Evolutionary conservation across 345 rosid species (phyloP).

Genomic region (Anastatica hierochuntica): DNA sequence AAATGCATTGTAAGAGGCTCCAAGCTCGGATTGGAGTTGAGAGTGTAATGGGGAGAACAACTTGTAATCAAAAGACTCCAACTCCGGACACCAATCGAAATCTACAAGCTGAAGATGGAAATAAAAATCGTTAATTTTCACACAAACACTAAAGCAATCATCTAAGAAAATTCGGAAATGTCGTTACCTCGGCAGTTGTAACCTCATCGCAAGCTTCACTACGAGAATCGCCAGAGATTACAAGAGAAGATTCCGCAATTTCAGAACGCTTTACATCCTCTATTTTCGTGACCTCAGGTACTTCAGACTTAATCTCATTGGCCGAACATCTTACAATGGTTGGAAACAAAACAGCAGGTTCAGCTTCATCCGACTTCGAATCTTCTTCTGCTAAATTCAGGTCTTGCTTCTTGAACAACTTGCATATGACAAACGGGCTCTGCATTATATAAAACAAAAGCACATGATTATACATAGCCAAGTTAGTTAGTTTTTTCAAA

Average conservation of each 20-base stretch:
- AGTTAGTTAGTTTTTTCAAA: too few species aligned
- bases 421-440: slow-evolving; percentile 56
- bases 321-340: slow-evolving; percentile 22
- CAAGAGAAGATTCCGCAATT: slow-evolving; percentile 9
- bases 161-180: not conserved
- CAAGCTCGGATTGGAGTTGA: slow-evolving; percentile 31
- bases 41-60: slow-evolving; percentile 38
- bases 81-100: slow-evolving; percentile 10
- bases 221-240: slow-evolving; percentile 8
- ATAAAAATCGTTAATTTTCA: not conserved
- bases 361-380: slow-evolving; percentile 30
- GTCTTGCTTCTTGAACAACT: slow-evolving; percentile 63
- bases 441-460: slow-evolving; percentile 21
- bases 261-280: slow-evolving; percentile 15
- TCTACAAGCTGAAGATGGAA: slow-evolving; percentile 26
- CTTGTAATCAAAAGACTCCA: slow-evolving; percentile 28
- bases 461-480: not conserved
- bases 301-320: slow-evolving; percentile 18
- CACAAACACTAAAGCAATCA: not conserved
- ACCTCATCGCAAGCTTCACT: slow-evolving; percentile 14
- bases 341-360: slow-evolving; percentile 28
- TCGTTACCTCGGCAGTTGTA: slow-evolving; percentile 30
- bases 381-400: slow-evolving; percentile 17
- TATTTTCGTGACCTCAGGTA: slow-evolving; percentile 19
- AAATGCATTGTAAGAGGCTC: slow-evolving; percentile 23